A percentile compares a stretch with the other conserved stretches of the same genome.
These are phyloP conservation scores for Fusarium sp. DNA, from an alignment of 2,329 filamentous ascomycete species.

Conservation along the genomic window DNA sequence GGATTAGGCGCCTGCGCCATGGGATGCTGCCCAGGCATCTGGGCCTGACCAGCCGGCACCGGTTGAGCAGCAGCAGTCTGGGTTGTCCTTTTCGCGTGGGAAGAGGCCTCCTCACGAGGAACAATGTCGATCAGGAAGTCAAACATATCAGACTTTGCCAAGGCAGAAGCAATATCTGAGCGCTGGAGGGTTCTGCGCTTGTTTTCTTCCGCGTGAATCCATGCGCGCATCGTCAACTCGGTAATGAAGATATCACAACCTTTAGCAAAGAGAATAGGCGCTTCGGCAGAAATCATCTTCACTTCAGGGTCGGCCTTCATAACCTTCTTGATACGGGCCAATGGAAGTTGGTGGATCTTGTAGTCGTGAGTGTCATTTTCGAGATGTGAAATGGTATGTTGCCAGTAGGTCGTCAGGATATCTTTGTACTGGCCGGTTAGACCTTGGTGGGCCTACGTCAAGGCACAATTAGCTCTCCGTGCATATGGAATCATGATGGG, in stretches of 20 bases:
- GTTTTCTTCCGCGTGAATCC: constrained; percentile 99
- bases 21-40: constrained; percentile 64
- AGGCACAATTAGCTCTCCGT: background rate
- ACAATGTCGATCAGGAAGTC: constrained; percentile 99
- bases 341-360: constrained; percentile 94
- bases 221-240: constrained; percentile 97
- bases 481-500: background rate
- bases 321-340: constrained; percentile 99
- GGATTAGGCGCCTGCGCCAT: constrained; percentile 68
- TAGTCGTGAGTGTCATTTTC: constrained; percentile 97
- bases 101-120: constrained; percentile 89
- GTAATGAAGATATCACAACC: constrained; percentile 99
- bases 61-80: constrained; percentile 58
- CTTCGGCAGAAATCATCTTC: constrained; percentile 99
- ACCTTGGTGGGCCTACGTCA: constrained; percentile 86
- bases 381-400: constrained; percentile 95
- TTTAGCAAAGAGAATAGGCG: constrained; percentile 97
- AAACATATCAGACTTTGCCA: constrained; percentile 99
- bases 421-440: constrained; percentile 93
- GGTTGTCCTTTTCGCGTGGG: constrained; percentile 81
- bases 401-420: constrained; percentile 98
- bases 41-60: constrained; percentile 61
- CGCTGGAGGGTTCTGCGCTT: constrained; percentile 95
- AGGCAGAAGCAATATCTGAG: constrained; percentile 93
- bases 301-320: constrained; percentile 99